A percentile compares a stretch with the other conserved stretches of the same genome.
These are phyloP conservation scores for Peziza echinospora DNA, from an alignment of 495 filamentous ascomycete species.

Conservation along the genomic window DNA sequence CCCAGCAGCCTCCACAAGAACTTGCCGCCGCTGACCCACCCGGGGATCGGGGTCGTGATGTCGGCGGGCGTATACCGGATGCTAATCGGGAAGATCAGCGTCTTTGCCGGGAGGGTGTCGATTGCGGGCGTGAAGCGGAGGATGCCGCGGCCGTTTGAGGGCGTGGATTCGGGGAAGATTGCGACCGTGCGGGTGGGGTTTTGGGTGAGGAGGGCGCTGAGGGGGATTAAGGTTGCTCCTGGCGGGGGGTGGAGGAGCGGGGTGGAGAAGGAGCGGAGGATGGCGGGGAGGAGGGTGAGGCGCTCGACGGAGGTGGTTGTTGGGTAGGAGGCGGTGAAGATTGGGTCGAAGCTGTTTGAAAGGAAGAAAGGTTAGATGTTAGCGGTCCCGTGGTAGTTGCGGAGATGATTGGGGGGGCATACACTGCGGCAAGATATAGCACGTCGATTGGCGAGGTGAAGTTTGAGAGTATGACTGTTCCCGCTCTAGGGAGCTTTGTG, in stretches of 20 bases:
- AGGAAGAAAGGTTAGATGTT: not conserved
- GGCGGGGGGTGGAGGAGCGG: constrained; percentile 30
- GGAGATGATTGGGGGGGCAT: constrained; percentile 29
- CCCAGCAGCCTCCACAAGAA: constrained; percentile 79
- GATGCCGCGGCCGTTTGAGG: constrained; percentile 84
- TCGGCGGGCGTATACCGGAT: constrained; percentile 73
- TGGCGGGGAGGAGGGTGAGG: constrained; percentile 52
- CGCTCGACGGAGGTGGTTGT: constrained; percentile 46
- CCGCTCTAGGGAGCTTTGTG: constrained; percentile 52
- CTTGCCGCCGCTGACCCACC: constrained; percentile 27
- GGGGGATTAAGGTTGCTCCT: constrained; percentile 31
- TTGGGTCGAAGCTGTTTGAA: constrained; percentile 28
- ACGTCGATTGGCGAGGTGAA: constrained; percentile 85
- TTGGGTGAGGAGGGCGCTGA: constrained; percentile 28
- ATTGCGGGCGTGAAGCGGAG: constrained; percentile 59
- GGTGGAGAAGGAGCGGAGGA: constrained; percentile 46
- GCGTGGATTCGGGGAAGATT: constrained; percentile 80
- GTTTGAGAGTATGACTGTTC: constrained; percentile 65
- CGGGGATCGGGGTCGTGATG: constrained; percentile 73
- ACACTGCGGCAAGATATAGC: constrained; percentile 88
- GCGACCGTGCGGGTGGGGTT: constrained; percentile 57
- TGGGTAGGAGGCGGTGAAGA: constrained; percentile 74
- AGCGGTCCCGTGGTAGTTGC: not conserved
- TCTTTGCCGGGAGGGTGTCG: constrained; percentile 35
- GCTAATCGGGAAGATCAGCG: constrained; percentile 70